phyloP scores from a whole-genome alignment of 2,329 filamentous ascomycete genomes.

The Fusarium goolgardi region DNA sequence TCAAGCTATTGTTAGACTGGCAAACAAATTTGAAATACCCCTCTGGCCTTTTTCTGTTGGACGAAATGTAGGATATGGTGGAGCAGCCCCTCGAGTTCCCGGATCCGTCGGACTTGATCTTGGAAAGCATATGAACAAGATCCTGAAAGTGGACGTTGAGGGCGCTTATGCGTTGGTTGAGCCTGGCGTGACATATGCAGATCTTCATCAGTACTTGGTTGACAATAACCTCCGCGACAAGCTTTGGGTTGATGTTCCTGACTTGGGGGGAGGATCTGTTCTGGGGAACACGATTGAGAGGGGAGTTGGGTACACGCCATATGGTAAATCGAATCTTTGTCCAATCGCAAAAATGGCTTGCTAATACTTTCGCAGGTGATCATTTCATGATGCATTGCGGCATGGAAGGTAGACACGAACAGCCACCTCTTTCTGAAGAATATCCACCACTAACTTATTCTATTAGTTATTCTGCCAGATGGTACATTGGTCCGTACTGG shows the following conservation, averaged over 20 bases:
- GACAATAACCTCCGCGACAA: conserved; percentile 31
- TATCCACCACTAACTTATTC: no score
- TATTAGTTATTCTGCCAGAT: conserved; percentile 30
- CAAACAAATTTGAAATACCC: conserved; percentile 35
- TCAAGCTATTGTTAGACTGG: conserved; percentile 19
- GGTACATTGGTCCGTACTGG: conserved; percentile 32
- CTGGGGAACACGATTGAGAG: conserved; percentile 34
- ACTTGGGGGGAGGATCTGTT: conserved; percentile 33
- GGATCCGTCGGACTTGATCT: conserved; percentile 24
- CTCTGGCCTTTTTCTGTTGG: conserved; percentile 40
- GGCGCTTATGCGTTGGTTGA: conserved; percentile 33
- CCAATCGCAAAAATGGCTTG: no score
- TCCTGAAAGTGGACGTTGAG: conserved; percentile 33
- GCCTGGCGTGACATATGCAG: conserved; percentile 29
- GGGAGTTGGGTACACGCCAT: conserved; percentile 38
- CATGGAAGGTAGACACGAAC: no score
- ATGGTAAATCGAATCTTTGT: no score
- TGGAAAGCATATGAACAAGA: conserved; percentile 36
- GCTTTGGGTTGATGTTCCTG: conserved; percentile 38
- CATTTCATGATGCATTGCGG: conserved; percentile 41
- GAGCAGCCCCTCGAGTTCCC: conserved; percentile 32
- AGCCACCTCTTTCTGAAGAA: no score
- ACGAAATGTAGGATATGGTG: conserved; percentile 35
- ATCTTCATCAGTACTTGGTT: conserved; percentile 32
- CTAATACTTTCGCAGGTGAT: no score